Evolutionary conservation across 495 filamentous ascomycete genomes (phyloP), one percentile per base, ranked within the genome.

Genomic region (Penicilliopsis zonata): DNA sequence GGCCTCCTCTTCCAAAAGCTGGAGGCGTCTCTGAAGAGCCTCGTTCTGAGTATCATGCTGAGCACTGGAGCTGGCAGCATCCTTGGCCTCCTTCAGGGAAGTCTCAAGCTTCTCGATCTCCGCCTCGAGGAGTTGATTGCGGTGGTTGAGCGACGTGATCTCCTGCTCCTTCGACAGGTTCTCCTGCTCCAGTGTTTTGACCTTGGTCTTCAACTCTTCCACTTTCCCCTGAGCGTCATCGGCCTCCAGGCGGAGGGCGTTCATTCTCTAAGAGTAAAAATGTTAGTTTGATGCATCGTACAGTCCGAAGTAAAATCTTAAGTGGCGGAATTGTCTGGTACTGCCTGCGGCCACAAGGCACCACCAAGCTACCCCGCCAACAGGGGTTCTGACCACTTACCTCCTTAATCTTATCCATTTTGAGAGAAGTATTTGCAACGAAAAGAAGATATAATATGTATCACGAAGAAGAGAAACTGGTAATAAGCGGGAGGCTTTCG

Each of bases 111-210:
- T 93, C 61, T 95, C 92, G 44, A 92, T 77, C 50, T 94, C 85
- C 33, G 53, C 41, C 57, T 95, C 87, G n/a, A 94, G 76, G 24
- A 92, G 67, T 35, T 73, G 67, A 59, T 92, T 94, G 59, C 82
- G 86, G 77, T 95, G 87, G 48, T 74, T 70, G 36, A 98, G 78
- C 17, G 90, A 98, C 35, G 78, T 84, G 52, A 98, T 93, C 59
- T 96, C 88, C 58, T 98, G 88, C 62, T 96, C 90, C 69, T 98
- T 96, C 36, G 78, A 59, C 25, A 92, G 73, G 55, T 86, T 96
- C 66, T 95, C 88, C 55, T 94, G 82, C 63, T 98, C 86, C 37
- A 98, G 71, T 13, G 58, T 61, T 67, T 95, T 95, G 60, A 95
- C 74, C 60, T 80, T 82, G 53, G 59, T 43, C 65, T 86, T 71